A percentile compares a stretch with the other conserved stretches of the same genome.
Conservation (phyloP, 306 rosid genomes). For the Quillaja saponaria region DNA sequence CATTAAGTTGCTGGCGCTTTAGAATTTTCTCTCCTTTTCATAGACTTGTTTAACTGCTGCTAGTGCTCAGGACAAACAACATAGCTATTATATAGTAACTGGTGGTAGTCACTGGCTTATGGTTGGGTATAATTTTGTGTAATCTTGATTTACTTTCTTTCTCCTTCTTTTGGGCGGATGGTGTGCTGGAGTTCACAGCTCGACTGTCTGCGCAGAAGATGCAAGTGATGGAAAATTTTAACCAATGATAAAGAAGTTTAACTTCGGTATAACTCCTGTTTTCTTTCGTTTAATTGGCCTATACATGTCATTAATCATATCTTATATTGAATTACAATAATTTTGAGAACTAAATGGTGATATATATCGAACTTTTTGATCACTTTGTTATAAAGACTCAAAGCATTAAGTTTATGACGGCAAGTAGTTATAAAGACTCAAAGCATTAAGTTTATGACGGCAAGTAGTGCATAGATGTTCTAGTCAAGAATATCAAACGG, state of each 20-base stretch:
- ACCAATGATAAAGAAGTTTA: slow-evolving; percentile 34
- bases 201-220: slow-evolving; percentile 33
- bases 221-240: slow-evolving; percentile 37
- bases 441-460: too few species aligned
- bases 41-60: slow-evolving; percentile 1
- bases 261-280: slow-evolving; percentile 32
- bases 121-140: slow-evolving; percentile 38
- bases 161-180: slow-evolving; percentile 31
- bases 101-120: slow-evolving; percentile 8
- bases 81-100: slow-evolving; percentile 38
- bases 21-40: neutral
- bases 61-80: slow-evolving; percentile 10
- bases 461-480: too few species aligned
- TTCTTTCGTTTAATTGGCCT: too few species aligned
- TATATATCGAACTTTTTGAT: too few species aligned
- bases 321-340: too few species aligned
- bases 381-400: too few species aligned
- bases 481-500: too few species aligned
- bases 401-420: too few species aligned
- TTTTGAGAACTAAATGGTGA: too few species aligned
- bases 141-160: slow-evolving; percentile 30
- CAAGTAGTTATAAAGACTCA: too few species aligned
- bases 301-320: too few species aligned
- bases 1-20: neutral
- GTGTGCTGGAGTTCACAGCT: slow-evolving; percentile 29